phyloP scores from a whole-genome alignment of 306 rosid species.

The Vigna radiata region DNA sequence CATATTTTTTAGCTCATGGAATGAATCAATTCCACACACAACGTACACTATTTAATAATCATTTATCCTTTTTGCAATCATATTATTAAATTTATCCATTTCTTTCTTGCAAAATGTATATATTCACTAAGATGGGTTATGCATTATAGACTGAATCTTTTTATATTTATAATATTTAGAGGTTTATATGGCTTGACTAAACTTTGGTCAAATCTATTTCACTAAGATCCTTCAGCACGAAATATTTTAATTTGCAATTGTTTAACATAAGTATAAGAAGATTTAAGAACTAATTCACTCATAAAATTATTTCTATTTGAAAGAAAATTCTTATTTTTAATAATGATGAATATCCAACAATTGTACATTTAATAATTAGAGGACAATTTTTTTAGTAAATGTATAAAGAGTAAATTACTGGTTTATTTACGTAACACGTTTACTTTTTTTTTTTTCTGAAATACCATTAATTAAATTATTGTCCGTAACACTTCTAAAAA shows the following conservation, averaged over 20 bases:
- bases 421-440: too few relatives aligned
- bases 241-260: background rate
- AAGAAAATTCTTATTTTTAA: too few relatives aligned
- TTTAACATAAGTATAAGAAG: too few relatives aligned
- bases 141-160: background rate
- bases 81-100: constrained; percentile 1
- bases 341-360: too few relatives aligned
- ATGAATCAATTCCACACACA: background rate
- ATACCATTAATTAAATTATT: too few relatives aligned
- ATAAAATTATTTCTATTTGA: too few relatives aligned
- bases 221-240: background rate
- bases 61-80: background rate
- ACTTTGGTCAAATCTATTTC: background rate
- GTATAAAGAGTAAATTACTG: too few relatives aligned
- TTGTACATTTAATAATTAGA: too few relatives aligned
- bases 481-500: too few relatives aligned
- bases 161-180: background rate
- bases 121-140: background rate
- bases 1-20: background rate
- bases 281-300: too few relatives aligned
- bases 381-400: too few relatives aligned
- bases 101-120: background rate
- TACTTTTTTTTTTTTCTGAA: too few relatives aligned
- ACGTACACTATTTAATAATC: background rate
- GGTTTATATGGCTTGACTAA: background rate